Evolutionary conservation across 2,329 filamentous ascomycete species (phyloP).

Genomic region (Passalora sequoiae): DNA sequence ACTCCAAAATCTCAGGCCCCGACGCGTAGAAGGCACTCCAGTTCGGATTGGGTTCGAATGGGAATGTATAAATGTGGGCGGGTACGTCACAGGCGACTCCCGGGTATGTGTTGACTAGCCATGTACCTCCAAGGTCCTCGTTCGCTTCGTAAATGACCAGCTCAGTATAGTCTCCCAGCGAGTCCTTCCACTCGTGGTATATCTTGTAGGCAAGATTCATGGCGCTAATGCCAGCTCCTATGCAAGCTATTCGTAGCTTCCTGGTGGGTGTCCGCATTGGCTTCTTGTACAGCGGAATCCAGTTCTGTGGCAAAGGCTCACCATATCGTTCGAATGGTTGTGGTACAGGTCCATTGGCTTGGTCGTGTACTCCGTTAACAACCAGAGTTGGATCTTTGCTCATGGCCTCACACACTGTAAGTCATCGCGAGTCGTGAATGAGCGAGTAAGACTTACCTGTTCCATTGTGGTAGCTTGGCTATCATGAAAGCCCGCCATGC

Average conservation of each 20-base stretch:
- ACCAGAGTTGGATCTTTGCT: slow-evolving; percentile 23
- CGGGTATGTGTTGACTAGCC: slow-evolving; percentile 39
- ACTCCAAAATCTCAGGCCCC: slow-evolving; percentile 40
- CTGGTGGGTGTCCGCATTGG: slow-evolving; percentile 29
- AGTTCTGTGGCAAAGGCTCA: slow-evolving; percentile 25
- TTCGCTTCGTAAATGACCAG: slow-evolving; percentile 43
- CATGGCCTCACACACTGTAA: slow-evolving; percentile 16
- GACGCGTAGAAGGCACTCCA: slow-evolving; percentile 41
- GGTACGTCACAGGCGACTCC: slow-evolving; percentile 41
- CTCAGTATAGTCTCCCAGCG: slow-evolving; percentile 32
- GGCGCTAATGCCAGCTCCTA: slow-evolving; percentile 35
- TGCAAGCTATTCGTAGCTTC: slow-evolving; percentile 28
- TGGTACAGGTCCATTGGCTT: slow-evolving; percentile 23
- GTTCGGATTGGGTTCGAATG: slow-evolving; percentile 41
- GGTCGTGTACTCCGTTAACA: slow-evolving; percentile 15
- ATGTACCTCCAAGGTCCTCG: slow-evolving; percentile 39
- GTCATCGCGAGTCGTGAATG: not conserved
- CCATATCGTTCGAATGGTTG: slow-evolving; percentile 25
- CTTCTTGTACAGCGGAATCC: slow-evolving; percentile 33
- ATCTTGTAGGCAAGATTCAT: slow-evolving; percentile 40
- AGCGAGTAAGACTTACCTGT: not conserved
- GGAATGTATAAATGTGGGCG: slow-evolving; percentile 38
- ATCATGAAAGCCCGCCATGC: slow-evolving; percentile 2
- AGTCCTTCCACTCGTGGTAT: slow-evolving; percentile 33
- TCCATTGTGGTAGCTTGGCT: not conserved